Percentiles rank a stretch among this genome's conserved stretches.
Evolutionary conservation across 352 stramenopile genomes (phyloP).

Genomic region (Globisporangium apiculatum): DNA sequence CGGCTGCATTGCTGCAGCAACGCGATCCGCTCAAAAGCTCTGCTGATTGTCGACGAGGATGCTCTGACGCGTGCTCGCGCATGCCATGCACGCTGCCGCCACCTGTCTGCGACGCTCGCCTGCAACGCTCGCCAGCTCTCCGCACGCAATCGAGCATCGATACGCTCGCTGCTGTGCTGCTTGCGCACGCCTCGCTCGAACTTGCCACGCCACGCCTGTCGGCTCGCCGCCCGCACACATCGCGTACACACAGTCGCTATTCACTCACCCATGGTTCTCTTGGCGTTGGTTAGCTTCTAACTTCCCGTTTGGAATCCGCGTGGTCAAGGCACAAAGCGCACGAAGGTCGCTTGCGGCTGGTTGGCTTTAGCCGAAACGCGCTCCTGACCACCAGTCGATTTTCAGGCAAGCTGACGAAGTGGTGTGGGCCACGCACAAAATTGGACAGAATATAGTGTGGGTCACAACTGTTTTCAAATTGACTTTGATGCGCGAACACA

Average conservation of each 20-base stretch:
- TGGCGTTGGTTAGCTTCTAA: slow-evolving; percentile 59
- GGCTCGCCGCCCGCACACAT: not conserved
- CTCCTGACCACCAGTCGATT: not conserved
- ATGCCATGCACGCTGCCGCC: no score
- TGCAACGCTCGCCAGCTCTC: no score
- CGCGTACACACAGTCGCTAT: not conserved
- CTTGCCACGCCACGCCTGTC: not conserved
- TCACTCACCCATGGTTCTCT: slow-evolving; percentile 56
- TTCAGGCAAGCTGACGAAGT: not conserved
- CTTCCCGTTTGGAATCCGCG: slow-evolving; percentile 44
- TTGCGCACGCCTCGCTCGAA: not conserved
- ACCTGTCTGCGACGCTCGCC: no score
- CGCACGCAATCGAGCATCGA: no score
- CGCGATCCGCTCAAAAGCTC: no score
- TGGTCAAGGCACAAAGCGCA: no score
- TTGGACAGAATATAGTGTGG: no score
- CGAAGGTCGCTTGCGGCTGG: slow-evolving; percentile 8
- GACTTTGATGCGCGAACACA: no score
- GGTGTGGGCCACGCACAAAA: not conserved
- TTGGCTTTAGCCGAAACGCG: not conserved
- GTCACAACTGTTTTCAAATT: no score
- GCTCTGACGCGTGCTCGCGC: no score
- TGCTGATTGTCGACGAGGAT: no score
- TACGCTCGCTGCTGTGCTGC: not conserved
- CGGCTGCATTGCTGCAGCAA: no score